Percentiles rank a stretch among this genome's conserved stretches.
These are phyloP conservation scores for Pisolithus albus DNA, from an alignment of 768 basidiomycete genomes.

Conservation along the genomic window DNA sequence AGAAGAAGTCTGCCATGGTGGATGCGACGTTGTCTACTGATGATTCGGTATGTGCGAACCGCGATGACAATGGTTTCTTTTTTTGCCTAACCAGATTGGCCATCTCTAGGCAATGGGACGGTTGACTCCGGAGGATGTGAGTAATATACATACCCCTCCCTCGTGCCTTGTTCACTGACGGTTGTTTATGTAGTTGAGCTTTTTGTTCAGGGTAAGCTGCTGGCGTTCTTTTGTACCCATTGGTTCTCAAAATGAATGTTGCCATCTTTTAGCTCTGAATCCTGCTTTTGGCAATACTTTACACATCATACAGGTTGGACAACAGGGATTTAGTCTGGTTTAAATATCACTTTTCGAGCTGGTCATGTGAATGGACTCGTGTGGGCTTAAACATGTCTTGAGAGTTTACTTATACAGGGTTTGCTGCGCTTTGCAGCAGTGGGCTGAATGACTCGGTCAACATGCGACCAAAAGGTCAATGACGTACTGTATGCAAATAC, in stretches of 20 bases:
- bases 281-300: no score
- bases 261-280: no score
- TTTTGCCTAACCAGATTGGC: constrained; percentile 6
- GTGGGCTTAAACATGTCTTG: no score
- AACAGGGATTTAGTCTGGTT: no score
- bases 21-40: constrained; percentile 80
- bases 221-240: neutral
- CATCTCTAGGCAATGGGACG: constrained; percentile 76
- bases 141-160: constrained; percentile 14
- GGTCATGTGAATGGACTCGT: no score
- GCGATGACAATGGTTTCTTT: neutral
- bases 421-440: no score
- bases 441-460: no score
- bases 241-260: neutral
- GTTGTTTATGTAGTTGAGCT: constrained; percentile 30
- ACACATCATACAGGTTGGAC: no score
- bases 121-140: constrained; percentile 77
- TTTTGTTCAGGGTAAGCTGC: constrained; percentile 39
- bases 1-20: constrained; percentile 95
- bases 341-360: no score
- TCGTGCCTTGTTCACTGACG: constrained; percentile 5
- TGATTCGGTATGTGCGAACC: constrained; percentile 50
- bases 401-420: no score
- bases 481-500: no score
- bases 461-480: no score